These are phyloP conservation scores for Fimicolochytrium jonesii DNA, from an alignment of 192 early-diverging fungal species.

Conservation along the genomic window DNA sequence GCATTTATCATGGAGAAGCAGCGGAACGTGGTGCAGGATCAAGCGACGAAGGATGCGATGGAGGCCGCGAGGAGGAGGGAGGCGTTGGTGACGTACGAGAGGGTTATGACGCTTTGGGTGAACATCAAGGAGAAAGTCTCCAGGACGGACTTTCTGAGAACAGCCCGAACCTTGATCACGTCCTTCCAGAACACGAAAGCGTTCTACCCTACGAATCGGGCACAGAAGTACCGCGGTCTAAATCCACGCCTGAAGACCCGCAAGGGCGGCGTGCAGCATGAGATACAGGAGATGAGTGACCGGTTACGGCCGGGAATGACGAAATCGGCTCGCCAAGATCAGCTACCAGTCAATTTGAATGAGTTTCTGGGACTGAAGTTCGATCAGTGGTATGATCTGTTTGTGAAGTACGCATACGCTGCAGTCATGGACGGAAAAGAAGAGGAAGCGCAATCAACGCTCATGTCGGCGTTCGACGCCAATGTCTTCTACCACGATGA, in stretches of 20 bases:
- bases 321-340: slow-evolving; percentile 11
- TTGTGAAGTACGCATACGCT: slow-evolving; percentile 57
- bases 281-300: too few species aligned
- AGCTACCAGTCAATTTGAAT: not conserved
- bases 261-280: too few species aligned
- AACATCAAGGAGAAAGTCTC: slow-evolving; percentile 2
- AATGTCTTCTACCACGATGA: slow-evolving; percentile 60
- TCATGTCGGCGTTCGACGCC: slow-evolving; percentile 53
- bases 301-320: not conserved
- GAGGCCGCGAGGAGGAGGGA: slow-evolving; percentile 7
- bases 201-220: slow-evolving; percentile 50
- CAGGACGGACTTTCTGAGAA: slow-evolving; percentile 34
- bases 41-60: slow-evolving; percentile 15
- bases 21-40: slow-evolving; percentile 1
- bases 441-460: slow-evolving; percentile 51
- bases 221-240: too few species aligned
- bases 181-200: slow-evolving; percentile 32
- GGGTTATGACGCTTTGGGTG: not conserved
- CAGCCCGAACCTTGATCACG: slow-evolving; percentile 25
- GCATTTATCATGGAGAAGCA: not conserved
- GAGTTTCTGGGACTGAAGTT: slow-evolving; percentile 41
- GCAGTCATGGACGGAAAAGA: slow-evolving; percentile 45
- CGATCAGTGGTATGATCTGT: slow-evolving; percentile 61
- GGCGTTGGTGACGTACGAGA: not conserved
- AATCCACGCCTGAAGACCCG: too few species aligned